These are phyloP conservation scores for Boletus bicolor DNA, from an alignment of 768 basidiomycete species.

Conservation along the genomic window DNA sequence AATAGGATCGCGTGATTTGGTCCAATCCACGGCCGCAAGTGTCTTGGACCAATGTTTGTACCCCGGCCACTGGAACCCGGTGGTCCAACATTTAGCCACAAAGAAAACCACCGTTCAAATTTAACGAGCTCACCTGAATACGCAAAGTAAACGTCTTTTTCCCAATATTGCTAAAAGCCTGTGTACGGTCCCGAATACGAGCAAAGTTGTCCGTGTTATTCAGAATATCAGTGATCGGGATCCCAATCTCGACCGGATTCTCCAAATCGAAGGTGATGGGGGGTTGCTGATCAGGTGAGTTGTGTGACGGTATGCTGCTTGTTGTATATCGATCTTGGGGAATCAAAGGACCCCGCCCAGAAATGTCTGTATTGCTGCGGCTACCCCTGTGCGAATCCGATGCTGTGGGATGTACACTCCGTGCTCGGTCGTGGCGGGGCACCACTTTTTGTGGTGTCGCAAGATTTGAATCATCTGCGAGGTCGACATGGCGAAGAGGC, in stretches of 20 bases:
- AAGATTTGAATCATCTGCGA: too few species aligned
- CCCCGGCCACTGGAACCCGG: slow-evolving; percentile 63
- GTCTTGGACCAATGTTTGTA: slow-evolving; percentile 73
- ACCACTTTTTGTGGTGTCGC: slow-evolving; percentile 17
- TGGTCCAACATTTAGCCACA: neutral
- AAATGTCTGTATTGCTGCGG: neutral
- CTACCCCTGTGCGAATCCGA: slow-evolving; percentile 1
- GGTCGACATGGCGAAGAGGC: too few species aligned
- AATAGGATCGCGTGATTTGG: slow-evolving; percentile 68
- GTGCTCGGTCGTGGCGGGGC: slow-evolving; percentile 14
- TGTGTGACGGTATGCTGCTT: slow-evolving; percentile 6
- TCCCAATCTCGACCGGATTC: slow-evolving; percentile 53
- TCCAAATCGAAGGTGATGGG: slow-evolving; percentile 60
- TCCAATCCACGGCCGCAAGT: slow-evolving; percentile 74
- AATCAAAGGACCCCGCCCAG: slow-evolving; percentile 20
- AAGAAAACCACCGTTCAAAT: neutral
- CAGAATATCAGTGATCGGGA: slow-evolving; percentile 59
- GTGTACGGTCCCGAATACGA: slow-evolving; percentile 52
- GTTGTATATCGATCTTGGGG: slow-evolving; percentile 26
- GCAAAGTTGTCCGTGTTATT: slow-evolving; percentile 44
- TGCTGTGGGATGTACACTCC: slow-evolving; percentile 9
- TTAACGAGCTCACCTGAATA: slow-evolving; percentile 50
- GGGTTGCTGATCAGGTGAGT: slow-evolving; percentile 35
- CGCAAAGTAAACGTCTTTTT: slow-evolving; percentile 77
- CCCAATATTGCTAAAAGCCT: slow-evolving; percentile 55